phyloP scores from a whole-genome alignment of 306 rosid genomes.

The Prunus padus region DNA sequence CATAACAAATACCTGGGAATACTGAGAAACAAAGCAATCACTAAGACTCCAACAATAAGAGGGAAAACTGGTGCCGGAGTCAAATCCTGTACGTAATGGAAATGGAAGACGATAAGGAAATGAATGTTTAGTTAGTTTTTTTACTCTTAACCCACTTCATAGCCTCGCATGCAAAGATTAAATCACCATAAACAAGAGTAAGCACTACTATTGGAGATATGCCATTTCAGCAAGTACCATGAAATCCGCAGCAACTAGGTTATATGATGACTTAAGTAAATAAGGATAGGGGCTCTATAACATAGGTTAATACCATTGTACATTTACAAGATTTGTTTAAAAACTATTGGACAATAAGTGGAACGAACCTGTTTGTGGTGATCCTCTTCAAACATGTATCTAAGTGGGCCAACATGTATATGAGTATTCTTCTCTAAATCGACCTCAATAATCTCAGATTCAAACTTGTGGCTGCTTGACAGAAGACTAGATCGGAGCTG shows the following conservation, averaged over 20 bases:
- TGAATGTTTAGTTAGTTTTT: neutral
- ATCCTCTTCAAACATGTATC: slow-evolving; percentile 58
- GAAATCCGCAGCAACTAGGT: neutral
- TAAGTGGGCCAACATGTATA: slow-evolving; percentile 84
- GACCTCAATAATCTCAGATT: slow-evolving; percentile 77
- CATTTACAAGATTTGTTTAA: neutral
- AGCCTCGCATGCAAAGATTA: neutral
- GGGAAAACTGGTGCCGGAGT: slow-evolving; percentile 93
- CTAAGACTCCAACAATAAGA: slow-evolving; percentile 68
- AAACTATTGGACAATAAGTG: neutral
- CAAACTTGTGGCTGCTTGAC: slow-evolving; percentile 65
- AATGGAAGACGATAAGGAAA: slow-evolving; percentile 4
- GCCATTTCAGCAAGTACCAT: neutral
- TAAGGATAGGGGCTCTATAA: neutral
- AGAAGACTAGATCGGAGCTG: slow-evolving; percentile 71
- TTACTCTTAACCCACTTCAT: neutral
- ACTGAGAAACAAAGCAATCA: slow-evolving; percentile 63
- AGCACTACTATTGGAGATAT: neutral
- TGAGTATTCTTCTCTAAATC: slow-evolving; percentile 73
- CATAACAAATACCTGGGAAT: slow-evolving; percentile 66
- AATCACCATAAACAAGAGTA: neutral
- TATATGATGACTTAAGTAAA: neutral
- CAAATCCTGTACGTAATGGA: slow-evolving; percentile 60
- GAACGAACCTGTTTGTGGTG: slow-evolving; percentile 75
- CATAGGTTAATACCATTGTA: neutral